Base-by-base conservation (phyloP, 1,139 yeast species). In the Suhomyces atakaporum region DNA sequence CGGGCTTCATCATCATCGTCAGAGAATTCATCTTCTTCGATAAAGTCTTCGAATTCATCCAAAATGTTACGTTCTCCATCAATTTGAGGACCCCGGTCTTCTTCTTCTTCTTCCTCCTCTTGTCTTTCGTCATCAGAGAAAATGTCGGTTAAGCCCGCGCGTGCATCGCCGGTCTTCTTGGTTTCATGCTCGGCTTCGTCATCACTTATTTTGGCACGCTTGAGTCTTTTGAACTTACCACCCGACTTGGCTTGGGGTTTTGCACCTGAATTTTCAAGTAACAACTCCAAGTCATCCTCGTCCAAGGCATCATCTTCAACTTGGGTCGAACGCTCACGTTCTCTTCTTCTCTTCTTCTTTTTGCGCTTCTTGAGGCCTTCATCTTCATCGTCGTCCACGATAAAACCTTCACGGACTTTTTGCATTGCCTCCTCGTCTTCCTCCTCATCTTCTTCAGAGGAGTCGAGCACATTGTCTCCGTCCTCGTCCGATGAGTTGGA, bases 1-100 rank as follows among this genome's bases (percentile, higher is more conserved):
- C 62, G 54, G 16, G 63, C 71, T 46, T 79, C 85, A 48, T 88
- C 86, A 47, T 88, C 96, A 49, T 88, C 96, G 53, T 89, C 97
- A 3, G 95, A 87, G 55, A 84, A 84, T 58, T 90, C 97, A 59
- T 92, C 98, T 46, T 92, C 97, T 60, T 90, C 98, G 51, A 92
- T 92, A 65, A 92, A 92, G 58, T 90, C 98, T 56, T 89, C 98
- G 53, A 92, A 82, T 58, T 92, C 98, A 55, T 89, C 95, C 49
- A 81, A 55, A 31, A 67, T 65, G 48, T 69, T 63, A 24, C 67
- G 43, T 26, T 59, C 74, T 15, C 56, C 71, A 7, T 66, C 71
- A 8, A 56, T 62, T 20, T 58, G 69, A 12, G 33, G 40, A 22
- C 36, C 73, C 21, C 56, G 69, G 8, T 45, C 63, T n/a, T 43